These are phyloP conservation scores for Casuarina equisetifolia DNA, from an alignment of 306 rosid genomes.

Conservation along the genomic window DNA sequence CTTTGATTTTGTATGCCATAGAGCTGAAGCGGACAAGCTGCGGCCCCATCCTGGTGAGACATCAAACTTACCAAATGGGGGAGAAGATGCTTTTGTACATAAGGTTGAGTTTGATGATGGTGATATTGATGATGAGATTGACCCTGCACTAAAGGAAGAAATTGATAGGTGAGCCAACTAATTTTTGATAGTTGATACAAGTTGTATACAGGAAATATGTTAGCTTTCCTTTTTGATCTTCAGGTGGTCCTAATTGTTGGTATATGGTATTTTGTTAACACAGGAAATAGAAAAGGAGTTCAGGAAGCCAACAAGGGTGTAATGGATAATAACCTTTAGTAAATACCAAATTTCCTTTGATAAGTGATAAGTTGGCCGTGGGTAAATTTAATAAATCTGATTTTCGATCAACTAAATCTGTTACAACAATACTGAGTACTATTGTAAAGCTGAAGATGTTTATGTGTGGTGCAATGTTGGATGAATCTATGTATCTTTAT, in stretches of 20 bases:
- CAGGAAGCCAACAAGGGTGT: not conserved
- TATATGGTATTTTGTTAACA: not conserved
- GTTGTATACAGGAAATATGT: not conserved
- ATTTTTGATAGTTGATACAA: not conserved
- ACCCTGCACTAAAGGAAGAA: constrained; percentile 87
- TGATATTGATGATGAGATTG: constrained; percentile 81
- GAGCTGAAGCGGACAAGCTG: constrained; percentile 36
- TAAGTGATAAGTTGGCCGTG: not conserved
- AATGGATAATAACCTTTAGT: not conserved
- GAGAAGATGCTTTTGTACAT: constrained; percentile 36
- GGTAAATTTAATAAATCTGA: not conserved
- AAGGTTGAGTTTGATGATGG: constrained; percentile 63
- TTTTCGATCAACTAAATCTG: not conserved
- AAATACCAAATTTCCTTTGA: not conserved
- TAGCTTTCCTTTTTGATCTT: constrained; percentile 1
- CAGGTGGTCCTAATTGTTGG: not conserved
- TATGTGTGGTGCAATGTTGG: not conserved
- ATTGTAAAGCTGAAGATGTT: not conserved
- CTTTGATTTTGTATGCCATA: constrained; percentile 44
- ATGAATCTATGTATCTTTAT: not conserved
- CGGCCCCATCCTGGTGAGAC: constrained; percentile 44
- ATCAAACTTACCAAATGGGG: constrained; percentile 47
- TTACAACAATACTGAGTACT: not conserved
- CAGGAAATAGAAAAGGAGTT: not conserved
- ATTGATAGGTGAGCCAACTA: constrained; percentile 69